Conservation (phyloP, 768 basidiomycete species). For the Leccinellum rugosiceps region DNA sequence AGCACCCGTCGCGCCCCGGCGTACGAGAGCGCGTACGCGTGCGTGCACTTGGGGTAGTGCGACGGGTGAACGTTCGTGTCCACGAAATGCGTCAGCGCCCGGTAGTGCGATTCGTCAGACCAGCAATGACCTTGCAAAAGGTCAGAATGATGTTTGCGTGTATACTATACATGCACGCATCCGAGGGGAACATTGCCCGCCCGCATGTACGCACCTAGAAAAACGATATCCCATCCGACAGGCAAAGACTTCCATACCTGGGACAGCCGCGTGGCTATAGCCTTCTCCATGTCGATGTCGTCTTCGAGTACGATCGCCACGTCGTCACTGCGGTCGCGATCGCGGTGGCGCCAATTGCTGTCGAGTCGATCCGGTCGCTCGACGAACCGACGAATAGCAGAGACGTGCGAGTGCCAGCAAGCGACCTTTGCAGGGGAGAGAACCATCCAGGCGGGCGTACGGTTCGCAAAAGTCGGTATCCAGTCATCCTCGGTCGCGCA, state of each 20-base stretch:
- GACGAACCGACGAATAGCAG: conserved; percentile 45
- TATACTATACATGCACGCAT: neutral
- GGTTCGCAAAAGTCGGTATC: conserved; percentile 33
- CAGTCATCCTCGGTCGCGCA: conserved; percentile 44
- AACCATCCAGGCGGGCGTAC: conserved; percentile 43
- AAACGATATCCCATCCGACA: conserved; percentile 67
- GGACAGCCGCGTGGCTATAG: conserved; percentile 43
- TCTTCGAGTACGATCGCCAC: conserved; percentile 67
- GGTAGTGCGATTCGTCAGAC: conserved; percentile 60
- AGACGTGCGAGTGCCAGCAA: conserved; percentile 70
- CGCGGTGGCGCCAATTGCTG: neutral
- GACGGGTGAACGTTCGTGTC: conserved; percentile 51
- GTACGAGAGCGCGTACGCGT: conserved; percentile 64
- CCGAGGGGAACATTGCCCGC: neutral
- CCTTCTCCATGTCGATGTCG: conserved; percentile 74
- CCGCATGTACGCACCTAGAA: conserved; percentile 48
- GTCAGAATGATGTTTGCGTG: neutral
- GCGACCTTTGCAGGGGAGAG: conserved; percentile 61
- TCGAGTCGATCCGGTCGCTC: conserved; percentile 22
- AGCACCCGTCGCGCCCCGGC: conserved; percentile 60
- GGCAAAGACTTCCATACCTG: conserved; percentile 54
- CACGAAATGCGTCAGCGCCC: conserved; percentile 31
- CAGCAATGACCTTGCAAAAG: conserved; percentile 65
- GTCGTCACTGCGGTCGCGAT: conserved; percentile 21
- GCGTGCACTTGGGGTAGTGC: conserved; percentile 62